Evolutionary conservation across 441 rosid species (phyloP).

Genomic region (Corymbia calophylla): DNA sequence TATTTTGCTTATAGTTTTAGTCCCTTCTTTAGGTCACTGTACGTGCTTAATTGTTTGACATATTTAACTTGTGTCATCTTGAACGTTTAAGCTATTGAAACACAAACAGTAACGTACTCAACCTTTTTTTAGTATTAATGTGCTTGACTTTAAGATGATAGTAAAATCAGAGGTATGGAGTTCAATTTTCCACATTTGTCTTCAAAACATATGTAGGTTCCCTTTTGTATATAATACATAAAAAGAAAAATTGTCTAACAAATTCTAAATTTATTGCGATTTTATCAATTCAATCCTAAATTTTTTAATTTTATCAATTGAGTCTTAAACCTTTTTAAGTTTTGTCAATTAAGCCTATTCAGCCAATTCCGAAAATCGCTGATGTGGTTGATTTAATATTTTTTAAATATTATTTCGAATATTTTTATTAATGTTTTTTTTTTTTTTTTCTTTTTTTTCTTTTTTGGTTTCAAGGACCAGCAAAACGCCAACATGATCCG

Average conservation of each 20-base stretch:
- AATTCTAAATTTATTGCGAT: too few relatives aligned
- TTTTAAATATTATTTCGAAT: too few relatives aligned
- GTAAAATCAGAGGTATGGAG: not conserved
- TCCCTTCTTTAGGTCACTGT: not conserved
- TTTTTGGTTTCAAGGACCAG: fast-evolving
- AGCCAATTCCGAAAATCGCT: fast-evolving
- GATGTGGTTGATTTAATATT: too few relatives aligned
- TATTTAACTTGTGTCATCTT: not conserved
- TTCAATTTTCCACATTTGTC: not conserved
- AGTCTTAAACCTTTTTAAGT: too few relatives aligned
- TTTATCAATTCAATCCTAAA: too few relatives aligned
- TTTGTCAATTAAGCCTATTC: too few relatives aligned
- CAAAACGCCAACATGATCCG: not conserved
- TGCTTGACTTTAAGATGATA: not conserved
- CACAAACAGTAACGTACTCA: not conserved
- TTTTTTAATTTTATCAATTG: too few relatives aligned
- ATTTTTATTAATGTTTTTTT: too few relatives aligned
- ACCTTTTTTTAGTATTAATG: not conserved
- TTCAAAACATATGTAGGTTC: not conserved
- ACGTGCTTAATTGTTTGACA: not conserved
- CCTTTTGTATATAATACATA: not conserved
- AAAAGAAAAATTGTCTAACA: not conserved
- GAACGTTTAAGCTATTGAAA: not conserved
- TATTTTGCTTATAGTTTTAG: not conserved
- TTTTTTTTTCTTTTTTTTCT: fast-evolving